These are phyloP conservation scores for Chrysopogon serrulatus DNA, from an alignment of 176 grass and related monocot species.

Conservation along the genomic window DNA sequence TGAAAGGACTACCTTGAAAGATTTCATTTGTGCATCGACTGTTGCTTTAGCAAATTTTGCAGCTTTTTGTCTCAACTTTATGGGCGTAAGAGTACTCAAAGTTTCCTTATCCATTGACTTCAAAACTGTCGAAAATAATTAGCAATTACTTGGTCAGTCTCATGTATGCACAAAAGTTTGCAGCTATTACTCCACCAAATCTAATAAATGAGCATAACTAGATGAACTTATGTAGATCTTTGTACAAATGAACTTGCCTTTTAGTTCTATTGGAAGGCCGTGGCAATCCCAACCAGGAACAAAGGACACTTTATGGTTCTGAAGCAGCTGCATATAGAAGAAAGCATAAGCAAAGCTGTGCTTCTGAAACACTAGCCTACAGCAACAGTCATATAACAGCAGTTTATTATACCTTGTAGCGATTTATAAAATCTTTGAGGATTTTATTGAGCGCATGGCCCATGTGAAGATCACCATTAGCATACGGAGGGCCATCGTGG, in stretches of 20 bases:
- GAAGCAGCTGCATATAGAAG: constrained; percentile 66
- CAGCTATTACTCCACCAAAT: neutral
- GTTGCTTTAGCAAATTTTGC: constrained; percentile 98
- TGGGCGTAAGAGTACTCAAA: constrained; percentile 70
- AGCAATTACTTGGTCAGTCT: neutral
- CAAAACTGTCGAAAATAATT: constrained; percentile 68
- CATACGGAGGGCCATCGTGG: constrained; percentile 95
- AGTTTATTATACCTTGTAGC: constrained; percentile 73
- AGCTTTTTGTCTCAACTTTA: constrained; percentile 92
- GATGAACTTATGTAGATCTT: neutral
- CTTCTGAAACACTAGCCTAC: constrained; percentile 3
- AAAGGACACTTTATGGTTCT: constrained; percentile 86
- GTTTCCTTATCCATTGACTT: constrained; percentile 89
- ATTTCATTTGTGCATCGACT: constrained; percentile 91
- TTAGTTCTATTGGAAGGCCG: constrained; percentile 95
- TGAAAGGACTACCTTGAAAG: constrained; percentile 75
- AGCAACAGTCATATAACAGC: constrained; percentile 10
- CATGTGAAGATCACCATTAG: constrained; percentile 97
- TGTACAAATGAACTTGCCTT: constrained; percentile 62
- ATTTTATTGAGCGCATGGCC: constrained; percentile 96
- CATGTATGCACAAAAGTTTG: neutral
- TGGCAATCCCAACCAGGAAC: constrained; percentile 99
- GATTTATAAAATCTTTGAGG: constrained; percentile 97
- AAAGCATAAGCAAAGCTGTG: constrained; percentile 4
- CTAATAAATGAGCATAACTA: neutral